Conservation (phyloP, 2,329 filamentous ascomycete species). For the Metarhizium rileyi region DNA sequence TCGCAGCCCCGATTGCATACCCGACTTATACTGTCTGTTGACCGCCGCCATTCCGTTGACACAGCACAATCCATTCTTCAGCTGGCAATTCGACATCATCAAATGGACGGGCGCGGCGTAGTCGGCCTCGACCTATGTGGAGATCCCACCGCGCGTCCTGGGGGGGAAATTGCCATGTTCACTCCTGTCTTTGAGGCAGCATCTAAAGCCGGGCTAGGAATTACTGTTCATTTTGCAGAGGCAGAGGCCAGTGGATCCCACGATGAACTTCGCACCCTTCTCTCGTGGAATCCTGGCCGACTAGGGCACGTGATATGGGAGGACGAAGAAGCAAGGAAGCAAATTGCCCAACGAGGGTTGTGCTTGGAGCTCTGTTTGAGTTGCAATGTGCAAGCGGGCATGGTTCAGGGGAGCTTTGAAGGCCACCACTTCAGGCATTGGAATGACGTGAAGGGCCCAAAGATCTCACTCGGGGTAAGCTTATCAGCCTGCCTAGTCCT, state of each 20-base stretch:
- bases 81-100: constrained; percentile 41
- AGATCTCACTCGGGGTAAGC: constrained; percentile 59
- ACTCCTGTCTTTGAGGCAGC: constrained; percentile 48
- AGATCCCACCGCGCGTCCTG: constrained; percentile 45
- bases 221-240: constrained; percentile 76
- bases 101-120: constrained; percentile 42
- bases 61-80: constrained; percentile 56
- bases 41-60: constrained; percentile 49
- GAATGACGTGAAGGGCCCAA: constrained; percentile 46
- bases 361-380: constrained; percentile 70
- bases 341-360: constrained; percentile 42
- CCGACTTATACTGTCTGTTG: constrained; percentile 63
- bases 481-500: not conserved
- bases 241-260: constrained; percentile 44
- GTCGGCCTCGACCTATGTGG: constrained; percentile 74
- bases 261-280: constrained; percentile 52
- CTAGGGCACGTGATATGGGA: constrained; percentile 76
- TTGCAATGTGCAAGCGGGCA: constrained; percentile 69
- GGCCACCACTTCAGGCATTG: constrained; percentile 74
- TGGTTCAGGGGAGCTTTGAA: constrained; percentile 55
- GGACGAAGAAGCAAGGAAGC: constrained; percentile 44
- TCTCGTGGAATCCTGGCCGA: constrained; percentile 57
- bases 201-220: constrained; percentile 40
- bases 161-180: constrained; percentile 52
- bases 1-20: constrained; percentile 39